Percentiles rank a stretch among this genome's conserved stretches.
These are phyloP conservation scores for Parascedosporium putredinis DNA, from an alignment of 2,329 filamentous ascomycete species.

Conservation along the genomic window DNA sequence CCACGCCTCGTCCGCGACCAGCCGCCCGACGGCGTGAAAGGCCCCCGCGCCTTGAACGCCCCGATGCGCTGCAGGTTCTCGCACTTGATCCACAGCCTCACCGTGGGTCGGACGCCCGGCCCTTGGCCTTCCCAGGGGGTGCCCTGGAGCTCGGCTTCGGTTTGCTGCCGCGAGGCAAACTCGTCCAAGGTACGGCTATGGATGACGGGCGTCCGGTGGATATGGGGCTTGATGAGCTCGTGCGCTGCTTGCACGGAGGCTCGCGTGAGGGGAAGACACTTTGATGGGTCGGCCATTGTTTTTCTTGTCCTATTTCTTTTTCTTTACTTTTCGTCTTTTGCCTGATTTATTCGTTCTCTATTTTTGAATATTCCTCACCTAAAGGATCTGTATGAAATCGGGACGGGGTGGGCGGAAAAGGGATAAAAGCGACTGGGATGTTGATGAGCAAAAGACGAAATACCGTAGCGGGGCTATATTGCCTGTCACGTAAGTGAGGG, in stretches of 20 bases:
- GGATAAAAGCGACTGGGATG: too few relatives aligned
- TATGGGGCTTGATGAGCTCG: conserved; percentile 58
- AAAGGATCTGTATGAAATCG: too few relatives aligned
- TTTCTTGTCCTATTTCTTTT: too few relatives aligned
- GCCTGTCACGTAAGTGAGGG: too few relatives aligned
- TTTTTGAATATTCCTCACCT: too few relatives aligned
- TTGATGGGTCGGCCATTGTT: conserved; percentile 40
- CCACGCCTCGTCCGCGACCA: conserved; percentile 53
- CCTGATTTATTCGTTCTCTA: too few relatives aligned
- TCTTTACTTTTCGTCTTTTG: too few relatives aligned
- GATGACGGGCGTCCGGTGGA: conserved; percentile 76
- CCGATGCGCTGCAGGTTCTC: conserved; percentile 87
- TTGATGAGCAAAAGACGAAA: too few relatives aligned
- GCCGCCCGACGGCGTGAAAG: conserved; percentile 68
- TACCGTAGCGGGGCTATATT: too few relatives aligned
- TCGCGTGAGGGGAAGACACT: conserved; percentile 57
- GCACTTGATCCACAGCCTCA: conserved; percentile 86
- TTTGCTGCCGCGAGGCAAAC: conserved; percentile 64
- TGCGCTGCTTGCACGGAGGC: conserved; percentile 63
- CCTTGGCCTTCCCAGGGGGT: conserved; percentile 50
- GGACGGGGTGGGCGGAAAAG: too few relatives aligned
- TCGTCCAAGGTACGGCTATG: conserved; percentile 65
- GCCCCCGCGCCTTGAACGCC: conserved; percentile 90
- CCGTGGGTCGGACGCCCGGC: conserved; percentile 52
- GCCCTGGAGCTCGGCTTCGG: conserved; percentile 37